Evolutionary conservation across 106 monocot species (phyloP).

Genomic region (Agapanthus africanus): DNA sequence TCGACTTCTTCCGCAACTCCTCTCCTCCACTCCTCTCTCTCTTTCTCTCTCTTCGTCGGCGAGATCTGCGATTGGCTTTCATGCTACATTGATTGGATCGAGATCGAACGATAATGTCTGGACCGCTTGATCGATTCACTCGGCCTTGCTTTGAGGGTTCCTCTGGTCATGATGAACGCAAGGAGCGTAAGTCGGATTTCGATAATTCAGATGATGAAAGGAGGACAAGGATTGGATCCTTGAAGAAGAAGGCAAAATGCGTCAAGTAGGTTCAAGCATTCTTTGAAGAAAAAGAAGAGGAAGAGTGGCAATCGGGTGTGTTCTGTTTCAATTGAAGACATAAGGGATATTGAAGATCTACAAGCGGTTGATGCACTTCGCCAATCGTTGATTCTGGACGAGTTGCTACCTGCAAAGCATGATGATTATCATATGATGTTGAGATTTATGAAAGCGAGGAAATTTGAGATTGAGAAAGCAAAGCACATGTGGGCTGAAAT

Average conservation of each 20-base stretch:
- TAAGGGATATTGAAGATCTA: conserved; percentile 48
- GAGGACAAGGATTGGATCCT: conserved; percentile 36
- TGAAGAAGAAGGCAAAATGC: conserved; percentile 60
- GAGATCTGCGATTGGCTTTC: background rate
- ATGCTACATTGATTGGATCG: background rate
- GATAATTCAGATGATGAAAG: conserved; percentile 65
- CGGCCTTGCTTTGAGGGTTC: conserved; percentile 34
- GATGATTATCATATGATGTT: conserved; percentile 64
- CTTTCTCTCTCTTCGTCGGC: no score
- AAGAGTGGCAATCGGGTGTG: conserved; percentile 29
- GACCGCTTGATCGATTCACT: conserved; percentile 14
- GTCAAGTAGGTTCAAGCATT: conserved; percentile 49
- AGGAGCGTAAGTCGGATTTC: conserved; percentile 45
- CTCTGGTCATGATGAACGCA: conserved; percentile 37
- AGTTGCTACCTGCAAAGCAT: conserved; percentile 45
- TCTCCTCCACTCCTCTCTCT: no score
- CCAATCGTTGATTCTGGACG: conserved; percentile 43
- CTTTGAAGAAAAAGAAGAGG: conserved; percentile 47
- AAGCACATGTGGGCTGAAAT: conserved; percentile 71
- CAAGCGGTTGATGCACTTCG: conserved; percentile 63
- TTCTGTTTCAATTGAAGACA: conserved; percentile 55
- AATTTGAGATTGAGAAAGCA: conserved; percentile 69
- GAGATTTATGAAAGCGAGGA: conserved; percentile 56
- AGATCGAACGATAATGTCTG: conserved; percentile 6
- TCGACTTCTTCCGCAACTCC: no score